A percentile compares a stretch with the other conserved stretches of the same genome.
These are phyloP conservation scores for Diplocarpon rosae DNA, from an alignment of 2,329 filamentous ascomycete species.

Conservation along the genomic window DNA sequence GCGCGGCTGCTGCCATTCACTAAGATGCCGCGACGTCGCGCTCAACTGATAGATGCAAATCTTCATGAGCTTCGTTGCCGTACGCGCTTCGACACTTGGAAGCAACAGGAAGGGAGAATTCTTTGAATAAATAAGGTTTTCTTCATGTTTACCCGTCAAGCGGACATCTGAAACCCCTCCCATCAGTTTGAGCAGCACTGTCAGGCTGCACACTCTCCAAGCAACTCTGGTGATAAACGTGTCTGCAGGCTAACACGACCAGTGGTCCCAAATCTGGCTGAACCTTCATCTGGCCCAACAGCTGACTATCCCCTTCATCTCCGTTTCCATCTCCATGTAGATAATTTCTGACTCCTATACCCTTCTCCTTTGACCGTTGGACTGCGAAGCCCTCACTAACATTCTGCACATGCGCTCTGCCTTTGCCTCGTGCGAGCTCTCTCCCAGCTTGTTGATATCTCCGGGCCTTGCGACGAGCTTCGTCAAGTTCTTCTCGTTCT, in stretches of 20 bases:
- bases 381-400: slow-evolving; percentile 18
- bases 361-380: slow-evolving; percentile 14
- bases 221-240: slow-evolving; percentile 60
- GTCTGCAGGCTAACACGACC: slow-evolving; percentile 58
- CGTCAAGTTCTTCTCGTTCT: slow-evolving; percentile 40
- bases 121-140: too few relatives aligned
- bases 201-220: slow-evolving; percentile 53
- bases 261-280: slow-evolving; percentile 50
- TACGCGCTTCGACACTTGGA: too few relatives aligned
- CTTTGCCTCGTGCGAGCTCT: slow-evolving; percentile 29
- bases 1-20: too few relatives aligned
- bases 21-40: too few relatives aligned
- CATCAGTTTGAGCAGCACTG: slow-evolving; percentile 39
- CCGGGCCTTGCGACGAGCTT: slow-evolving; percentile 30
- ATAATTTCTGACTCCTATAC: slow-evolving; percentile 12
- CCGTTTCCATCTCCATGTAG: slow-evolving; percentile 26
- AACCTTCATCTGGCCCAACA: slow-evolving; percentile 25
- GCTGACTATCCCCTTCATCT: slow-evolving; percentile 25
- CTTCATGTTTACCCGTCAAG: slow-evolving; percentile 29
- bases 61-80: not conserved
- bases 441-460: slow-evolving; percentile 25
- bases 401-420: slow-evolving; percentile 29
- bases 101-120: too few relatives aligned
- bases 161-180: slow-evolving; percentile 29
- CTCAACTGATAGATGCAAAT: not conserved